Base-by-base conservation (phyloP, 768 basidiomycete genomes). In the Suillus luteus region DNA sequence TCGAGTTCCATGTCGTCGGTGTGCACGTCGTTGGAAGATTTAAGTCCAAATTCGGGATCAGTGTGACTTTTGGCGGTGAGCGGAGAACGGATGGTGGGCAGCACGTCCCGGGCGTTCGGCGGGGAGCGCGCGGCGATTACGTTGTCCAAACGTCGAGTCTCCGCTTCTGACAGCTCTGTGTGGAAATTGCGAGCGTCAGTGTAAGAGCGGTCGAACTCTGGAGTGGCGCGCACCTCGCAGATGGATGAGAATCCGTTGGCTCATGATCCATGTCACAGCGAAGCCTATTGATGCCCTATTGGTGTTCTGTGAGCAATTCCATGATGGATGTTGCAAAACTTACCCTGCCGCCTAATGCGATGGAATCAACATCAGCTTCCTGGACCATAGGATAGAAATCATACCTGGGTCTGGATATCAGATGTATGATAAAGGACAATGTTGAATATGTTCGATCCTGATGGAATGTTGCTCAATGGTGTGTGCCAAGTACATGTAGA, bases 201-300 rank as follows among this genome's bases (percentile, higher is more conserved):
- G 11, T 27, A 12, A 41, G 40, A 58, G 17, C 11, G 8, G 40
- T 19, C 0, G 12, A 41, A 4, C 1, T 58, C 10, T 58, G 40
- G 7, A 46, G 7, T 8, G 19, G 37, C 24, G 70, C 76, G 43
- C 64, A 82, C 86, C 80, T 71, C 84, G 81, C 41, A 86, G 77
- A 77, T 87, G 86, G 61, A 86, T 80, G 59, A 88, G 72, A 60
- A 88, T 78, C 64, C 82, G 77, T 67, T 86, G 85, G 27, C 82
- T 82, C 85, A 85, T 85, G 69, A 87, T 86, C 85, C 84, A 87
- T 44, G 82, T 85, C 59, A 83, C 78, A 44, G 76, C 80, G 65
- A 86, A 78, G 48, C 70, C 79, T 22, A 77, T 68, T 22, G 76
- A 69, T 27, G 71, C 69, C 33, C 77, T 78, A 63, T 10, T 35